Evolutionary conservation across 2,329 filamentous ascomycete species (phyloP).

Genomic region (Paraconiothyrium sp.): DNA sequence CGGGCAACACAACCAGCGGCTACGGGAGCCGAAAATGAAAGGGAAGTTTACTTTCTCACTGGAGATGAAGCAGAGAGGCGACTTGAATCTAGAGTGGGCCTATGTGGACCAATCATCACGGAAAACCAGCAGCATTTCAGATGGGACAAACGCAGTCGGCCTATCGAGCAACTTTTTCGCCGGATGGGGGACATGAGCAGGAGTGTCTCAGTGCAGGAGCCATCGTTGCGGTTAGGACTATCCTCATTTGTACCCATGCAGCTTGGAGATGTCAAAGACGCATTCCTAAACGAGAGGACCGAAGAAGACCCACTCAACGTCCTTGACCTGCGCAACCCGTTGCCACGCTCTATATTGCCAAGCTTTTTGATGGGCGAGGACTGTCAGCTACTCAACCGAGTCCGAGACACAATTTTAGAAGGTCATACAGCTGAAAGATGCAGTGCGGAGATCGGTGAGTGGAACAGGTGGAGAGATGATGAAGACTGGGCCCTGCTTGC

Average conservation of each 20-base stretch:
- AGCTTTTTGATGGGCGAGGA: conserved; percentile 21
- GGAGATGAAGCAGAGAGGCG: conserved; percentile 22
- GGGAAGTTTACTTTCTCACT: conserved; percentile 23
- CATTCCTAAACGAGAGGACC: conserved; percentile 17
- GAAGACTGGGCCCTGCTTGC: conserved; percentile 27
- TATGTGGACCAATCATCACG: conserved; percentile 24
- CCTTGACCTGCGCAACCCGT: conserved; percentile 23
- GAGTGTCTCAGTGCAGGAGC: conserved; percentile 20
- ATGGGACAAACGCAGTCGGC: conserved; percentile 25
- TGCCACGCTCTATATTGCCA: conserved; percentile 22
- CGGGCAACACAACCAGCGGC: conserved; percentile 19
- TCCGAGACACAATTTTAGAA: conserved; percentile 13
- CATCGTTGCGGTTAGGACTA: conserved; percentile 19
- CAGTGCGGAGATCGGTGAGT: conserved; percentile 19
- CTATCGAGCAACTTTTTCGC: conserved; percentile 25
- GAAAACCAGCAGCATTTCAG: conserved; percentile 27
- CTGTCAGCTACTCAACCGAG: conserved; percentile 19
- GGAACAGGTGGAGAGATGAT: conserved; percentile 24
- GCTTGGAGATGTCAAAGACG: conserved; percentile 13
- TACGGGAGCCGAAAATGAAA: conserved; percentile 15
- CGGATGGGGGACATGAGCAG: conserved; percentile 18
- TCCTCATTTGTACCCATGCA: conserved; percentile 17
- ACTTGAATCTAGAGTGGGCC: conserved; percentile 15
- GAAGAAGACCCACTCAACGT: conserved; percentile 24
- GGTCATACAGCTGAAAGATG: conserved; percentile 21